phyloP scores from a whole-genome alignment of 345 rosid species.

The Salix dunnii region DNA sequence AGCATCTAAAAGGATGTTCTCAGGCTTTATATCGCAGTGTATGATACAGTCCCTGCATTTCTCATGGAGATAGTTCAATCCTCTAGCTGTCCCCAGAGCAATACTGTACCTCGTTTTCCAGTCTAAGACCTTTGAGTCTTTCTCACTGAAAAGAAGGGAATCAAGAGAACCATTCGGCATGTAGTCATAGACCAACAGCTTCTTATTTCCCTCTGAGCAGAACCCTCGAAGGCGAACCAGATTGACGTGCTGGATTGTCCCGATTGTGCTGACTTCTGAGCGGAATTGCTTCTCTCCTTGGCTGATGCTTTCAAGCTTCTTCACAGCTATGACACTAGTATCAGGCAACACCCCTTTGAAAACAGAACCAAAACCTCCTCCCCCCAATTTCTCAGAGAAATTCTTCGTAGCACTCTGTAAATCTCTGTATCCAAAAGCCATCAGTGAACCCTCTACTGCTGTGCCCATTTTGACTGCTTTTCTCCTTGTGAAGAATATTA shows the following conservation, averaged over 20 bases:
- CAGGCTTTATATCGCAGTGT: slow-evolving; percentile 87
- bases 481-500: slow-evolving; percentile 34
- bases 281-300: slow-evolving; percentile 95
- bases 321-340: slow-evolving; percentile 67
- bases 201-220: slow-evolving; percentile 65
- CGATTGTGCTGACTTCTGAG: slow-evolving; percentile 66
- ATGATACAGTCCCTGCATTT: slow-evolving; percentile 84
- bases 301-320: slow-evolving; percentile 67
- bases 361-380: slow-evolving; percentile 88
- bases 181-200: slow-evolving; percentile 66
- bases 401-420: slow-evolving; percentile 65
- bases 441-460: slow-evolving; percentile 55
- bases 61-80: slow-evolving; percentile 73
- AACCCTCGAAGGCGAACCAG: slow-evolving; percentile 82
- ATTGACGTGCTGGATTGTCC: slow-evolving; percentile 75
- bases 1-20: slow-evolving; percentile 68
- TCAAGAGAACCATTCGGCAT: slow-evolving; percentile 79
- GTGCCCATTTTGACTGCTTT: slow-evolving; percentile 23
- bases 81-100: slow-evolving; percentile 76
- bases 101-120: slow-evolving; percentile 66
- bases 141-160: slow-evolving; percentile 42
- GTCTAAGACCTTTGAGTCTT: slow-evolving; percentile 32
- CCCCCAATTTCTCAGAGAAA: slow-evolving; percentile 72
- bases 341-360: slow-evolving; percentile 67
- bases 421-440: slow-evolving; percentile 63